Base-by-base conservation (phyloP, 1,284 basidiomycete species). In the Cutaneotrichosporon sp. region DNA sequence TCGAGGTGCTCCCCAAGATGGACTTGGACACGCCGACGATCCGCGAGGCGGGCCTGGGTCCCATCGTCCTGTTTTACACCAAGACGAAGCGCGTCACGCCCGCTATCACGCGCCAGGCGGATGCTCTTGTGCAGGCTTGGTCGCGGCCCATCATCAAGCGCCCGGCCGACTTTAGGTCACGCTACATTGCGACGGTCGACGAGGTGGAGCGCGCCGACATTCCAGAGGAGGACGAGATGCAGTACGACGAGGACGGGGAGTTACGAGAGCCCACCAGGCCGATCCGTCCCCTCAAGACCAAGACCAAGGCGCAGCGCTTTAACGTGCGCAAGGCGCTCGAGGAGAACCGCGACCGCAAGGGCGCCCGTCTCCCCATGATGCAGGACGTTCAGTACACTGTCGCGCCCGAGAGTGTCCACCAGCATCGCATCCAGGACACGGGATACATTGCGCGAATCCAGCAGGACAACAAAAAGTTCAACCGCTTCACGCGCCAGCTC, bases 81-180 rank as follows among this genome's bases (percentile, higher is more conserved):
- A 90, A 93, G 70, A 73, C 74, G 35, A 88, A 86, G 70, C 86
- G 90, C 46, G 92, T 94, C 42, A 87, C 87, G 8, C 81, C 87
- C 0, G 82, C 85, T 47, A 87, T 98, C 55, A 78, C 79, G 36
- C 84, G 90, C 48, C 83, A 84, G 49, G 94, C 96, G 12, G 84
- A 88, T 63, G 83, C 87, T 43, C 85, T 98, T 45, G 85, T 97
- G 45, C 87, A 86, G 52, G 76, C 79, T 18, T 96, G 90, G 91
- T 90, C 89, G 21, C 81, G 92, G n/a, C 92, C 92, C 0, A 94
- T 96, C 75, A 86, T 96, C 76, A 90, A 92, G 68, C 85, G 90
- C 39, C 87, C 86, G 13, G 87, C 90, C 4, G 87, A 86, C 26
- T 90, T 87, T 74, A 80, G 89, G 23, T 57, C 55, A 9, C 57